Evolutionary conservation across 768 basidiomycete species (phyloP).

Genomic region (Cystofilobasidium capitatum): DNA sequence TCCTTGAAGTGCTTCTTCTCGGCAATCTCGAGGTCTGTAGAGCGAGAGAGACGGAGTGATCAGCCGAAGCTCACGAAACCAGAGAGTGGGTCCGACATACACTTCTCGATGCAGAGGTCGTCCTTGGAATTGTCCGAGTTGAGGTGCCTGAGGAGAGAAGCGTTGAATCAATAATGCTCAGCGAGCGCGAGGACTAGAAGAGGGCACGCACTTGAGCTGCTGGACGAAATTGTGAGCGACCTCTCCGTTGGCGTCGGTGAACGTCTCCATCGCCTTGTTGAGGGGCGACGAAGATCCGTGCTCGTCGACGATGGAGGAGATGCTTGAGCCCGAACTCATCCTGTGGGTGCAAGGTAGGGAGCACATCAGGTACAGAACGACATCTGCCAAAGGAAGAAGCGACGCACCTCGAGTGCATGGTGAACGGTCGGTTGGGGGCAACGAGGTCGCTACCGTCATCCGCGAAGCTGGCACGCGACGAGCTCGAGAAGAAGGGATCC

Average conservation of each 20-base stretch:
- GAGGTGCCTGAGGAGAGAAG: too few species aligned
- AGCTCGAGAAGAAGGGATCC: constrained; percentile 71
- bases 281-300: constrained; percentile 73
- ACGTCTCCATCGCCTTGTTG: constrained; percentile 70
- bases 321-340: constrained; percentile 51
- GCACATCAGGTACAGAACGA: not conserved
- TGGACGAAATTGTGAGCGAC: constrained; percentile 82
- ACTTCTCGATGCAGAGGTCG: constrained; percentile 86
- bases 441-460: constrained; percentile 21
- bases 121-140: constrained; percentile 80
- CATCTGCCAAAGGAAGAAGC: not conserved
- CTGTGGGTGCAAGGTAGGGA: not conserved
- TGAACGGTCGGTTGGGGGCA: constrained; percentile 65
- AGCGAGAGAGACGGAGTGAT: not conserved
- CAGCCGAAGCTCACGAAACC: constrained; percentile 6
- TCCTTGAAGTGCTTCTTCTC: constrained; percentile 89
- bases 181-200: too few species aligned
- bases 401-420: constrained; percentile 55
- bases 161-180: too few species aligned
- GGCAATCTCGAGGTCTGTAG: constrained; percentile 58
- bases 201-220: constrained; percentile 71
- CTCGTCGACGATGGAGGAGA: constrained; percentile 81
- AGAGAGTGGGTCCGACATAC: too few species aligned
- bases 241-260: constrained; percentile 89
- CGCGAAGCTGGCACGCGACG: constrained; percentile 25